Evolutionary conservation across 1,284 basidiomycete genomes (phyloP).

Genomic region (Megacollybia platyphylla): DNA sequence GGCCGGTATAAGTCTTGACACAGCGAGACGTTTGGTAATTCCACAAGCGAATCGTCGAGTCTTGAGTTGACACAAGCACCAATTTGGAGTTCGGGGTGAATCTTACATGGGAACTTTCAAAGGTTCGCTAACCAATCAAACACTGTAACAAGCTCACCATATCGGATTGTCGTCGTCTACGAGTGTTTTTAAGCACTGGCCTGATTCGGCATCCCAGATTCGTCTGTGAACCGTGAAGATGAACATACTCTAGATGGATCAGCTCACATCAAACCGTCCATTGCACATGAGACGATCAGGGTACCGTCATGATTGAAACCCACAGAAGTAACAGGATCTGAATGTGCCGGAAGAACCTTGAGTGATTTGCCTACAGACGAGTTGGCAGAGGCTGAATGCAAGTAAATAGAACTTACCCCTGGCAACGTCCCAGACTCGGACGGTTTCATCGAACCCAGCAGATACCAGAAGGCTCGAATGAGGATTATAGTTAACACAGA

Average conservation of each 20-base stretch:
- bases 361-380: constrained; percentile 50
- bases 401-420: constrained; percentile 38
- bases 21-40: constrained; percentile 86
- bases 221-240: constrained; percentile 40
- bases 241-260: constrained; percentile 1
- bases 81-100: constrained; percentile 91
- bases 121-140: not conserved
- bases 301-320: constrained; percentile 92
- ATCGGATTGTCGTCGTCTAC: constrained; percentile 94
- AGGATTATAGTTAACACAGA: constrained; percentile 87
- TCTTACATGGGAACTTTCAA: constrained; percentile 59
- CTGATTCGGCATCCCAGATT: constrained; percentile 93
- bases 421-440: constrained; percentile 91
- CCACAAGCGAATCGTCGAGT: constrained; percentile 90
- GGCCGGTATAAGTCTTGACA: constrained; percentile 85
- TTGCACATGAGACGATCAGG: constrained; percentile 85
- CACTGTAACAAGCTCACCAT: constrained; percentile 38
- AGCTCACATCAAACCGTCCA: constrained; percentile 90
- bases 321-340: constrained; percentile 90
- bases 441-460: constrained; percentile 90
- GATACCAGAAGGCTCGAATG: constrained; percentile 82
- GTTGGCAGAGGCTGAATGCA: constrained; percentile 1
- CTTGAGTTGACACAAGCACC: constrained; percentile 82
- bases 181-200: constrained; percentile 93
- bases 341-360: constrained; percentile 85